These are phyloP conservation scores for Fusarium verticillioides DNA, from an alignment of 2,329 filamentous ascomycete genomes.

Conservation along the genomic window DNA sequence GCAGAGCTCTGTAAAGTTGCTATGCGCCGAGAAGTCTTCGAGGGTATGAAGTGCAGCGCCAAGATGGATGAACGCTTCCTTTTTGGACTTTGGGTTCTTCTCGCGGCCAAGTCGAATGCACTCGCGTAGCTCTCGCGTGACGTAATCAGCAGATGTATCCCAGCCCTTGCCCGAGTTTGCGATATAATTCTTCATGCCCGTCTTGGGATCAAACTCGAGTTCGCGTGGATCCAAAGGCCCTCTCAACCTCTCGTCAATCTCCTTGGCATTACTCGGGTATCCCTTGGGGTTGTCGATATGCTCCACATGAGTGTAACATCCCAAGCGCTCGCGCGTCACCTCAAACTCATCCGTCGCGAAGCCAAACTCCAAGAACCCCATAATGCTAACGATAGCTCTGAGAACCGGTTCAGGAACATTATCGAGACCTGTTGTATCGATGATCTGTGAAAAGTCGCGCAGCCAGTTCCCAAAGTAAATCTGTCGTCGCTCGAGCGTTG, in stretches of 20 bases:
- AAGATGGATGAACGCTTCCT: constrained; percentile 55
- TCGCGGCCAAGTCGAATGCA: constrained; percentile 75
- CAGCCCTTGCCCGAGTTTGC: constrained; percentile 79
- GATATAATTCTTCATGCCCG: constrained; percentile 97
- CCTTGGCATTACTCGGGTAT: constrained; percentile 77
- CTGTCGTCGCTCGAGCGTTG: constrained; percentile 52
- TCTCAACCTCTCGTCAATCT: constrained; percentile 70
- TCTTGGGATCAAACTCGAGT: constrained; percentile 74
- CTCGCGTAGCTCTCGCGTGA: constrained; percentile 74
- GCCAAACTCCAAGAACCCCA: constrained; percentile 54
- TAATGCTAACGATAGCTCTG: constrained; percentile 46
- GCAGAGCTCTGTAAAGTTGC: constrained; percentile 80
- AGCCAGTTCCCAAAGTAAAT: constrained; percentile 57
- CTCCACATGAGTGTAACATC: constrained; percentile 79
- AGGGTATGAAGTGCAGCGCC: constrained; percentile 78
- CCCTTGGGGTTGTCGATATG: constrained; percentile 79
- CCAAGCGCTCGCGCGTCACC: constrained; percentile 79
- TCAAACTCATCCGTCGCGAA: constrained; percentile 85
- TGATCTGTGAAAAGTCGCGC: constrained; percentile 80
- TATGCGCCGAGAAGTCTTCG: constrained; percentile 74
- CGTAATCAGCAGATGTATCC: constrained; percentile 86
- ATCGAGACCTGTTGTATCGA: constrained; percentile 67
- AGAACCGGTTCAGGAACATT: constrained; percentile 45
- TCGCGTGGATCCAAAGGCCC: constrained; percentile 60
- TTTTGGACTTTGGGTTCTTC: constrained; percentile 22